phyloP scores from a whole-genome alignment of 495 filamentous ascomycete genomes.

The Achaetomiella virescens region DNA sequence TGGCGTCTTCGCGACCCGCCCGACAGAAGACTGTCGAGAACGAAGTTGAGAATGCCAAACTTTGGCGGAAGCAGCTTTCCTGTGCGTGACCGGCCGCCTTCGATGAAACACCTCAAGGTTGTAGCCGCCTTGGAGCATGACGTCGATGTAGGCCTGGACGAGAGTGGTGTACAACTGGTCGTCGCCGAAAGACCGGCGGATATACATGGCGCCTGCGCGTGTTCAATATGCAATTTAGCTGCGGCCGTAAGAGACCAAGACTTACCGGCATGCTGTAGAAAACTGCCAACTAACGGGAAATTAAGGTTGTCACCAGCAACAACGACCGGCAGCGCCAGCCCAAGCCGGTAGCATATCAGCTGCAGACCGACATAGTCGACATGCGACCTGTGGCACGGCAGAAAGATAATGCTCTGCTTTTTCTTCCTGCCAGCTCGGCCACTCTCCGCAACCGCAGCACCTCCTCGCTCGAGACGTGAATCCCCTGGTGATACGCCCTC shows the following conservation, averaged over 20 bases:
- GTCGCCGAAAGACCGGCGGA: constrained; percentile 85
- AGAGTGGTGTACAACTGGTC: constrained; percentile 84
- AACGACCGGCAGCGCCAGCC: constrained; percentile 82
- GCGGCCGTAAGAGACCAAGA: constrained; percentile 17
- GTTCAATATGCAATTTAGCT: neutral
- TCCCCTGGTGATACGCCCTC: constrained; percentile 93
- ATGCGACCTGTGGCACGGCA: constrained; percentile 90
- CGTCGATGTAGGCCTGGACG: constrained; percentile 94
- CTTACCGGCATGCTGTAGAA: constrained; percentile 84
- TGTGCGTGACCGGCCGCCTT: constrained; percentile 85
- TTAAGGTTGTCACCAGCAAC: constrained; percentile 96
- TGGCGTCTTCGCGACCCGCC: constrained; percentile 86
- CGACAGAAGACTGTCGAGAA: constrained; percentile 81
- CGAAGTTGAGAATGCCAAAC: constrained; percentile 91
- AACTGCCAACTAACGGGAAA: constrained; percentile 80
- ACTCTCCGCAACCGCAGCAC: constrained; percentile 73
- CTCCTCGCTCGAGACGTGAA: constrained; percentile 93
- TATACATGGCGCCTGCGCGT: constrained; percentile 77
- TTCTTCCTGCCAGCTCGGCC: constrained; percentile 72
- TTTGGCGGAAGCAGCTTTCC: constrained; percentile 91
- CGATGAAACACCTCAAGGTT: constrained; percentile 97
- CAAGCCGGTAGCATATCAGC: constrained; percentile 88
- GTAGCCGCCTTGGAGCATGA: constrained; percentile 78
- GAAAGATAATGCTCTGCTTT: constrained; percentile 92
- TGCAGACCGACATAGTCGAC: constrained; percentile 94